Conservation (phyloP, 495 filamentous ascomycete genomes). For the Lentithecium fluviatile region DNA sequence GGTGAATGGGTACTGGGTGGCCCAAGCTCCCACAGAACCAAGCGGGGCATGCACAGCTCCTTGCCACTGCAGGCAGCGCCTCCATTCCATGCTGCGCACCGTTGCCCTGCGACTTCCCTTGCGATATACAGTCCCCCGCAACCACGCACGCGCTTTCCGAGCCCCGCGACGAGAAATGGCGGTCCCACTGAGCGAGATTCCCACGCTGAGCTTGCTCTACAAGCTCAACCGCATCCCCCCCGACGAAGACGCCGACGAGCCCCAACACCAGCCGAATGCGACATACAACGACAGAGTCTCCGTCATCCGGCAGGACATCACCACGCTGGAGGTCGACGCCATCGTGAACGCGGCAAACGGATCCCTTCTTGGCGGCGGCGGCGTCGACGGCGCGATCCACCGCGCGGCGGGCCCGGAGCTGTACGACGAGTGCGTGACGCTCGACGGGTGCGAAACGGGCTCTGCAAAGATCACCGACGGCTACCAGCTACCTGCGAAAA, state of each 20-base stretch:
- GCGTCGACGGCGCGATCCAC: slow-evolving; percentile 75
- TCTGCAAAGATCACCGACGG: slow-evolving; percentile 78
- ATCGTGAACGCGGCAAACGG: slow-evolving; percentile 94
- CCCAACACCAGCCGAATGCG: slow-evolving; percentile 19
- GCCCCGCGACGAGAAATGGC: background rate
- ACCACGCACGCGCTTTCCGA: no score
- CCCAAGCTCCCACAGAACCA: no score
- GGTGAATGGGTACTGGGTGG: no score
- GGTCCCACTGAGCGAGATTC: slow-evolving; percentile 55
- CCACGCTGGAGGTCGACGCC: slow-evolving; percentile 70
- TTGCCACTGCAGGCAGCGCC: no score
- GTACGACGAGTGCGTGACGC: slow-evolving; percentile 64
- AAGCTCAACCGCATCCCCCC: slow-evolving; percentile 41
- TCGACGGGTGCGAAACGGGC: slow-evolving; percentile 74
- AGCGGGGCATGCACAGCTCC: no score
- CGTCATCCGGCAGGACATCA: slow-evolving; percentile 77
- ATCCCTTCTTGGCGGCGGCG: slow-evolving; percentile 77
- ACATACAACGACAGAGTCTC: slow-evolving; percentile 69
- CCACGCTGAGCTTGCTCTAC: slow-evolving; percentile 66
- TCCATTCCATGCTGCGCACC: no score
- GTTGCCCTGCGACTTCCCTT: no score
- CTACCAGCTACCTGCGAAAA: slow-evolving; percentile 70
- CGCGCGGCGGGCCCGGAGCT: slow-evolving; percentile 70
- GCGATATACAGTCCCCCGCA: no score
- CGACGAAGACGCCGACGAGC: slow-evolving; percentile 16